Percentiles rank a stretch among this genome's conserved stretches.
These are phyloP conservation scores for Pseudonectria foliicola DNA, from an alignment of 2,329 filamentous ascomycete species.

Conservation along the genomic window DNA sequence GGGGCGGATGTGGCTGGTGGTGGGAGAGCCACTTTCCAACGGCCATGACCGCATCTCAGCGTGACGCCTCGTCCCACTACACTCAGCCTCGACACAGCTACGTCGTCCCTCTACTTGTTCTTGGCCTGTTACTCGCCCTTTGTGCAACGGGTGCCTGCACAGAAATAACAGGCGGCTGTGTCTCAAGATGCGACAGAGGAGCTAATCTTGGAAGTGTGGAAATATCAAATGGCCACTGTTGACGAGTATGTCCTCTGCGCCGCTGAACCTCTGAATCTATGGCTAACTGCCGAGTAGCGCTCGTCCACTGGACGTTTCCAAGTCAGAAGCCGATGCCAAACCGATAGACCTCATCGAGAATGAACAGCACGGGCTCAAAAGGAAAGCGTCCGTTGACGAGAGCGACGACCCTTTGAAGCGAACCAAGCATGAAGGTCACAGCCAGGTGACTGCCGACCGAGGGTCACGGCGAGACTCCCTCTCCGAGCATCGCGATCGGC, in stretches of 20 bases:
- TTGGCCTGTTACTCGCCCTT: slow-evolving; percentile 1
- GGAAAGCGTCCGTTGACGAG: slow-evolving; percentile 20
- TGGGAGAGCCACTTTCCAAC: slow-evolving; percentile 8
- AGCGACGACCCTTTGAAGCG: slow-evolving; percentile 20
- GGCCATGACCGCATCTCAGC: slow-evolving; percentile 7
- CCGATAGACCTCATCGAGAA: background rate
- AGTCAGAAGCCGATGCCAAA: slow-evolving; percentile 1
- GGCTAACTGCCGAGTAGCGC: slow-evolving; percentile 14
- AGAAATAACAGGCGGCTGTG: background rate
- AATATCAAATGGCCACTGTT: slow-evolving; percentile 13
- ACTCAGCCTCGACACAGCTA: slow-evolving; percentile 22
- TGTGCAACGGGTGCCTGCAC: background rate
- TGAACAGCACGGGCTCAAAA: slow-evolving; percentile 18
- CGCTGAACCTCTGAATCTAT: slow-evolving; percentile 2
- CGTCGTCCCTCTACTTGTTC: slow-evolving; percentile 3
- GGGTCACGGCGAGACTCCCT: slow-evolving; percentile 12
- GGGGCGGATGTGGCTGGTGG: slow-evolving; percentile 4
- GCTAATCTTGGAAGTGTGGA: background rate
- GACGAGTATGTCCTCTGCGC: slow-evolving; percentile 13
- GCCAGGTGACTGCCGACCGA: slow-evolving; percentile 7
- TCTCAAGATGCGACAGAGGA: slow-evolving; percentile 1
- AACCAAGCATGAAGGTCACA: slow-evolving; percentile 15
- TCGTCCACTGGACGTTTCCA: slow-evolving; percentile 10
- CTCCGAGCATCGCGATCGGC: slow-evolving; percentile 5
- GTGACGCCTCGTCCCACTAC: slow-evolving; percentile 12